phyloP scores from a whole-genome alignment of 208 protist genomes.

The Trypanosoma rangeli region DNA sequence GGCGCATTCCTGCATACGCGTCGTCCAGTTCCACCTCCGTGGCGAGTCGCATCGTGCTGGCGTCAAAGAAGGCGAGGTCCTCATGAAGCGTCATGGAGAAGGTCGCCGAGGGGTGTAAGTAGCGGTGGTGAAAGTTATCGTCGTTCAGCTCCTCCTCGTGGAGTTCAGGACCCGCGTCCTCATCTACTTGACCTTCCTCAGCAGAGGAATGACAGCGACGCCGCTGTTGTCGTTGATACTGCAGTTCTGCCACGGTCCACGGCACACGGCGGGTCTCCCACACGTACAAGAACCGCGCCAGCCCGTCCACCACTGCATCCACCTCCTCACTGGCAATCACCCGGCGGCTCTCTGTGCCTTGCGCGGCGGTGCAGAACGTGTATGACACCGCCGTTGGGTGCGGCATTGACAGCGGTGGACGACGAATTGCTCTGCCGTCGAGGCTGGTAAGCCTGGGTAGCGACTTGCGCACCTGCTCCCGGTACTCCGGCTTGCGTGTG shows the following conservation, averaged over 20 bases:
- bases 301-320: conserved; percentile 47
- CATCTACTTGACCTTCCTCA: conserved; percentile 1
- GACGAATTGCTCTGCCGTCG: conserved; percentile 75
- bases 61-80: conserved; percentile 47
- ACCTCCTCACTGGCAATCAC: conserved; percentile 23
- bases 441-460: conserved; percentile 78
- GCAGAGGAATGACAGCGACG: conserved; percentile 1
- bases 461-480: conserved; percentile 76
- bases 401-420: conserved; percentile 64
- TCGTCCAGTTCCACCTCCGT: conserved; percentile 66
- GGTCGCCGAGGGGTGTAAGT: conserved; percentile 65
- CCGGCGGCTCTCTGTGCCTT: neutral
- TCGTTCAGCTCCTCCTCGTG: conserved; percentile 75
- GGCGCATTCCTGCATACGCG: conserved; percentile 60
- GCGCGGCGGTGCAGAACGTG: conserved; percentile 23
- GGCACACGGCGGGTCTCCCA: conserved; percentile 79
- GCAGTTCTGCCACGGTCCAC: conserved; percentile 48
- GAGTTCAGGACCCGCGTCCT: conserved; percentile 1
- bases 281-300: conserved; percentile 66
- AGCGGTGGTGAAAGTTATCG: conserved; percentile 84
- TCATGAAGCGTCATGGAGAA: conserved; percentile 59
- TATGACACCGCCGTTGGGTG: conserved; percentile 46
- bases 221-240: conserved; percentile 8
- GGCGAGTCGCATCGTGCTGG: conserved; percentile 45
- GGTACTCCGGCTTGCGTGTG: conserved; percentile 86